Percentiles rank a stretch among this genome's conserved stretches.
These are phyloP conservation scores for Lodderomyces theae DNA, from an alignment of 1,139 yeast species.

Conservation along the genomic window DNA sequence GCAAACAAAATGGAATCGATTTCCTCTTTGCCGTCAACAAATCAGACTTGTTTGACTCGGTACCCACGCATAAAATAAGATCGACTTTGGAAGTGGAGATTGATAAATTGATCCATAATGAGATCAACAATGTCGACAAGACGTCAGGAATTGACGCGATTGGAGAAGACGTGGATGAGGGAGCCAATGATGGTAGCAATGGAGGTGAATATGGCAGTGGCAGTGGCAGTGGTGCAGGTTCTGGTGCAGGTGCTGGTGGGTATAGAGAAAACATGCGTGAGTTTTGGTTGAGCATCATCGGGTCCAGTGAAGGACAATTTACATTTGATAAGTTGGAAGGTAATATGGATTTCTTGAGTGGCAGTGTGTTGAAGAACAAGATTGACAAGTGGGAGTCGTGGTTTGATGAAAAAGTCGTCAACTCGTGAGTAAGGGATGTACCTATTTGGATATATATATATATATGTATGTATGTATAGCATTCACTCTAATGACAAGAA, in stretches of 20 bases:
- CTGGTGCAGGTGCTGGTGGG: conserved; percentile 24
- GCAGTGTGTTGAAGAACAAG: conserved; percentile 61
- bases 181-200: conserved; percentile 22
- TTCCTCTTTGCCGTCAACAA: conserved; percentile 78
- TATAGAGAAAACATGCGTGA: conserved; percentile 26
- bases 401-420: conserved; percentile 72
- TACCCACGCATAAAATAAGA: conserved; percentile 62
- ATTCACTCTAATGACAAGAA: too few species aligned
- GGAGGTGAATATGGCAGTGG: conserved; percentile 20
- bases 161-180: conserved; percentile 26
- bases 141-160: conserved; percentile 35
- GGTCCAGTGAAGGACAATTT: conserved; percentile 40
- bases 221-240: conserved; percentile 25
- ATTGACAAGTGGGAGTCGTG: conserved; percentile 67
- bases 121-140: conserved; percentile 31
- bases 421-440: too few species aligned
- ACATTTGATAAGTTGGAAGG: conserved; percentile 69
- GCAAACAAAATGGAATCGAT: conserved; percentile 63
- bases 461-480: too few species aligned
- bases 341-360: conserved; percentile 65
- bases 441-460: too few species aligned
- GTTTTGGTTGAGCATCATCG: conserved; percentile 48
- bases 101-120: conserved; percentile 49
- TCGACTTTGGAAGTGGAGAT: conserved; percentile 63
- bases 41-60: conserved; percentile 76